Percentiles rank a stretch among this genome's conserved stretches.
Evolutionary conservation across 306 rosid species (phyloP).

Genomic region (Pachyrhizus erosus): DNA sequence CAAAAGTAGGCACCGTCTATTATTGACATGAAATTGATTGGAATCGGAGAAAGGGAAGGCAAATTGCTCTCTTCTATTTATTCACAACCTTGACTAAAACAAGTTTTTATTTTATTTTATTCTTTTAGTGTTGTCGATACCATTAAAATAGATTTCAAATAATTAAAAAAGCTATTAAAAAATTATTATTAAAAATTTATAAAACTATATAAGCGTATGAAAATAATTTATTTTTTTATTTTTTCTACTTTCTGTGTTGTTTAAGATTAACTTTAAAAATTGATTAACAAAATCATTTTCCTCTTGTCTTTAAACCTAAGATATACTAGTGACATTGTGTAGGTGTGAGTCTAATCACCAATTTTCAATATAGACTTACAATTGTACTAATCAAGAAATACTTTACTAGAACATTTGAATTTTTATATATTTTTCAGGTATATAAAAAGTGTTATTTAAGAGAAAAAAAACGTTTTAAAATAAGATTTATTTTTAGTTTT

Average conservation of each 20-base stretch:
- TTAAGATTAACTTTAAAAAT: not conserved
- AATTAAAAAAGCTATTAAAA: not conserved
- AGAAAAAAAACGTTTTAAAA: no score
- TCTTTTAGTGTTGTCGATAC: not conserved
- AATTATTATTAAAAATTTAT: no score
- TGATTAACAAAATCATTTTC: not conserved
- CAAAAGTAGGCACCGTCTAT: conserved; percentile 94
- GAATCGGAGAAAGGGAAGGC: conserved; percentile 42
- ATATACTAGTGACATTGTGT: not conserved
- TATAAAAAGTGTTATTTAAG: no score
- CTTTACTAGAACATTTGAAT: not conserved
- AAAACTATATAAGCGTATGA: no score
- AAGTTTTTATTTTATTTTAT: not conserved
- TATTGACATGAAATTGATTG: conserved; percentile 58
- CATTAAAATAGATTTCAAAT: not conserved
- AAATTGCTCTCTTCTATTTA: conserved; percentile 41
- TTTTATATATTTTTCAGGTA: no score
- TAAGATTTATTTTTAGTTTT: no score
- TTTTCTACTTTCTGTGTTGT: not conserved
- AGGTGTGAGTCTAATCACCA: not conserved
- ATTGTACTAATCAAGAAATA: not conserved
- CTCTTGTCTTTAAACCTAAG: not conserved
- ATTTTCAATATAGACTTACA: not conserved
- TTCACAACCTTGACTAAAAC: conserved; percentile 42
- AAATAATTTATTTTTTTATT: no score